These are phyloP conservation scores for Diaporthe ampelina DNA, from an alignment of 2,329 filamentous ascomycete genomes.

Conservation along the genomic window DNA sequence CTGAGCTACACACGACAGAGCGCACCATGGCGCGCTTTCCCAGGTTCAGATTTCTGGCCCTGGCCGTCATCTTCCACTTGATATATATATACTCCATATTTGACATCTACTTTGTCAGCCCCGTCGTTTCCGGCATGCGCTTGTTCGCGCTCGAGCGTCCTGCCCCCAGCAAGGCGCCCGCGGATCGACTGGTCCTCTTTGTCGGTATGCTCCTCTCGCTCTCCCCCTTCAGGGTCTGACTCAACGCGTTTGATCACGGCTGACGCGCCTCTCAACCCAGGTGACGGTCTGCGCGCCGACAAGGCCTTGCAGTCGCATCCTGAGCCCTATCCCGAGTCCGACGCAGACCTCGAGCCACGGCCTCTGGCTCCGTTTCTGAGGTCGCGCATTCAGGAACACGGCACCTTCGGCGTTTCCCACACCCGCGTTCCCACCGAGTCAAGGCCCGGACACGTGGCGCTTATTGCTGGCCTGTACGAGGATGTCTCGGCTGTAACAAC, in stretches of 20 bases:
- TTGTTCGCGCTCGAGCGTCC: conserved; percentile 79
- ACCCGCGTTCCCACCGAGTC: conserved; percentile 98
- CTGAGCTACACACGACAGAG: conserved; percentile 34
- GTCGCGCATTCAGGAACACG: conserved; percentile 87
- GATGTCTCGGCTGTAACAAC: conserved; percentile 98
- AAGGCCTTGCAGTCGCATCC: conserved; percentile 96
- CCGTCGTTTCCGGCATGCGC: conserved; percentile 95
- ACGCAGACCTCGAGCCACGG: conserved; percentile 77
- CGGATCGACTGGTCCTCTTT: conserved; percentile 91
- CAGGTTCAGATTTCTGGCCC: conserved; percentile 86
- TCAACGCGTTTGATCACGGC: background rate
- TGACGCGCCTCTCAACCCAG: conserved; percentile 54
- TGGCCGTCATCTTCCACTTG: conserved; percentile 92
- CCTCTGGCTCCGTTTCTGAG: conserved; percentile 93
- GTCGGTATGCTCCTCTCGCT: conserved; percentile 74
- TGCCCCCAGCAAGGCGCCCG: conserved; percentile 75
- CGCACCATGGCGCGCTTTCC: conserved; percentile 66
- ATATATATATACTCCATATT: conserved; percentile 97
- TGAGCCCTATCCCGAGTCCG: conserved; percentile 81
- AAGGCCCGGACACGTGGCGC: conserved; percentile 92
- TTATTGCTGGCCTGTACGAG: conserved; percentile 97
- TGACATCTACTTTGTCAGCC: conserved; percentile 98
- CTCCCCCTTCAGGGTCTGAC: background rate
- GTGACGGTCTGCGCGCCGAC: conserved; percentile 94
- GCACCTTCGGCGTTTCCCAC: conserved; percentile 97